Conservation (phyloP, 306 rosid genomes). For the Pyrus betulifolia region DNA sequence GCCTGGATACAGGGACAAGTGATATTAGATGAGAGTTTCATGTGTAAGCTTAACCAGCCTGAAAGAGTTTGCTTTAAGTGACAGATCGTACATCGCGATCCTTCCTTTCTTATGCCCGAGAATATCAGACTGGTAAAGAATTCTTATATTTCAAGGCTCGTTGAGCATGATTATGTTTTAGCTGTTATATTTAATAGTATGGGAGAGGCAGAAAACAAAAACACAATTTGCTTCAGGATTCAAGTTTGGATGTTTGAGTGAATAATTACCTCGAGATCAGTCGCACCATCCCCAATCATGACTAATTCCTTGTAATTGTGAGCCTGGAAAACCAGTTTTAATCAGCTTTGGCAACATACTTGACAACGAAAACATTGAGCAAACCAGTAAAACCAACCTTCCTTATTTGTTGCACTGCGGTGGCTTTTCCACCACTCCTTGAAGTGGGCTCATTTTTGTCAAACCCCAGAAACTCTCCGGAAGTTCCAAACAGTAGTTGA, state of each 20-base stretch:
- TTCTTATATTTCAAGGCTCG: too few relatives aligned
- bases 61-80: neutral
- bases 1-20: constrained; percentile 38
- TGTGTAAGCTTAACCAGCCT: neutral
- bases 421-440: constrained; percentile 89
- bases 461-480: constrained; percentile 85
- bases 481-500: constrained; percentile 69
- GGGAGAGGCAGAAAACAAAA: neutral
- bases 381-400: constrained; percentile 46
- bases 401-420: constrained; percentile 71
- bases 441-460: constrained; percentile 83
- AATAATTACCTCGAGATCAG: constrained; percentile 80
- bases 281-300: constrained; percentile 95
- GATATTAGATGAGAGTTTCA: constrained; percentile 2
- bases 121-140: too few relatives aligned
- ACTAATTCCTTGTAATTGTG: constrained; percentile 56
- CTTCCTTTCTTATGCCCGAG: neutral
- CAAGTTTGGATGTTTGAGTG: neutral
- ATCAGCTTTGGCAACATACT: constrained; percentile 20
- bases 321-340: constrained; percentile 45
- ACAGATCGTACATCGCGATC: neutral
- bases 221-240: neutral
- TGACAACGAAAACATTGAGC: neutral
- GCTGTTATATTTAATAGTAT: neutral
- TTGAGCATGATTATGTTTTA: neutral